Base-by-base conservation (phyloP, 1,284 basidiomycete genomes). In the Moesziomyces antarcticus region DNA sequence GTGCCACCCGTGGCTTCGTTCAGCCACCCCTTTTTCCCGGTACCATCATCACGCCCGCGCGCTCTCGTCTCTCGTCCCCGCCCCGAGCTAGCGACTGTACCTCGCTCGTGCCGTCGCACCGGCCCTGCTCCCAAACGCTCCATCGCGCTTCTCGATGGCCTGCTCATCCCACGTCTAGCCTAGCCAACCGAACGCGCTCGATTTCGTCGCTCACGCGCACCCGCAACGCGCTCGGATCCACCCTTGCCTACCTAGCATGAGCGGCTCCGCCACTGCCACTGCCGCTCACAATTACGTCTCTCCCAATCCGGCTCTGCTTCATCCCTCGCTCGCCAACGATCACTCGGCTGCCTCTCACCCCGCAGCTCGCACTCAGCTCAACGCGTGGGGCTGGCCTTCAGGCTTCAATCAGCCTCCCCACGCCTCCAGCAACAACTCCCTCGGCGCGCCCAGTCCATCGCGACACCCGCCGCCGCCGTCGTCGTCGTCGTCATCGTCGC, bases 331-430 rank as follows among this genome's bases (percentile, higher is more conserved):
- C 5, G 53, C 54, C 46, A 61, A 59, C 35, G 35, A 37, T 37
- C 35, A 3, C 13, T 16, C 16, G 10, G 35, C 35, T 37, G 11
- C 35, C 30, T 25, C 54, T 27, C 45, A 24, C 24, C 22, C 49
- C 27, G 41, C 56, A 25, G 58, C 65, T 22, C 58, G 72, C 43
- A 59, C 51, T 27, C 73, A 66, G 50, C 67, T 75, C 59, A 75
- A 75, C 68, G 73, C 73, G 22, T 75, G 73, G 73, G 73, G 73
- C 44, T 75, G 73, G 73, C 73, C 73, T 18, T 71, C 73, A 11
- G 64, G 63, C 27, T 75, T 75, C 51, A 69, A 61, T 56, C 62
- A 73, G 24, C 50, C 59, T 45, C 63, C 70, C n/a, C 64, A 58
- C 27, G 61, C 56, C 30, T 10, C 8, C 30, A 30, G 2, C 30